Evolutionary conservation across 768 basidiomycete species (phyloP).

Genomic region (Leccinum rimulosum): DNA sequence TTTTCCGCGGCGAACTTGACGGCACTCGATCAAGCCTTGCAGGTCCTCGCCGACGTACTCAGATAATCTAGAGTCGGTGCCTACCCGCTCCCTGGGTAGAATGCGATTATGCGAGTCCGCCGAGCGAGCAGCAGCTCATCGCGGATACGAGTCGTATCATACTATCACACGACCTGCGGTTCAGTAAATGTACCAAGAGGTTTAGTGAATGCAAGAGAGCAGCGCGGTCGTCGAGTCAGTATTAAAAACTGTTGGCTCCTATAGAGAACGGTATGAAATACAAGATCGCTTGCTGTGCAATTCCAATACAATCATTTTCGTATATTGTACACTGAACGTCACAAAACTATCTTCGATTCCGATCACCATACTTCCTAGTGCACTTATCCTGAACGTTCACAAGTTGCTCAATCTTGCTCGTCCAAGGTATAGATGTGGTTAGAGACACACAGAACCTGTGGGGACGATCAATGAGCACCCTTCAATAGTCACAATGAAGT

Average conservation of each 20-base stretch:
- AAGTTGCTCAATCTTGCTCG: neutral
- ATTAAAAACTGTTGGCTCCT: neutral
- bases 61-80: conserved; percentile 65
- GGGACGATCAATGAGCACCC: neutral
- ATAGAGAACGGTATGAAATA: neutral
- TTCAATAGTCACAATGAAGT: neutral
- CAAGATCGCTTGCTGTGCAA: neutral
- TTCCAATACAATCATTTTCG: too few species aligned
- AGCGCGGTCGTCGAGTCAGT: conserved; percentile 26
- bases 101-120: conserved; percentile 18
- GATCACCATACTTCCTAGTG: neutral
- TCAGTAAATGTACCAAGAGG: conserved; percentile 46
- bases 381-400: neutral
- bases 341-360: neutral
- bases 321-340: neutral
- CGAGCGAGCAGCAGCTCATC: conserved; percentile 48
- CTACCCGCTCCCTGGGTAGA: conserved; percentile 46
- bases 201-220: conserved; percentile 39
- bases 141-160: conserved; percentile 28
- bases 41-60: conserved; percentile 46
- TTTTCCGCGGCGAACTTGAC: conserved; percentile 41
- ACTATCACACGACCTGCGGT: conserved; percentile 30
- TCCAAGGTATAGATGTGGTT: neutral
- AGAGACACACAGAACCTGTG: neutral
- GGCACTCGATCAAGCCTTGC: conserved; percentile 50